Base-by-base conservation (phyloP, 352 stramenopile genomes). In the Globisporangium rhizosaccharum region DNA sequence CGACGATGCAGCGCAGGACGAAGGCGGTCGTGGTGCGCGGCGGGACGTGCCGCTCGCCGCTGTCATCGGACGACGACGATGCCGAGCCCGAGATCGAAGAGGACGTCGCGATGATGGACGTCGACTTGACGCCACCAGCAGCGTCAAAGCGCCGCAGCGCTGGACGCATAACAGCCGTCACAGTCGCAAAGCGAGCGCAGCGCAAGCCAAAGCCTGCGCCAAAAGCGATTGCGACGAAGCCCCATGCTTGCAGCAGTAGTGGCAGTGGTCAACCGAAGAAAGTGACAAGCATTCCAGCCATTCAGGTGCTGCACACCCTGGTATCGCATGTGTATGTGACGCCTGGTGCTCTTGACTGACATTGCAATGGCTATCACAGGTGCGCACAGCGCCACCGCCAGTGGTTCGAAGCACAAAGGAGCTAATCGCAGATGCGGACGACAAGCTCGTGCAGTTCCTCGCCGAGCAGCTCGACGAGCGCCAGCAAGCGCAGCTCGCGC, bases 361-460 rank as follows among this genome's bases (percentile, higher is more conserved):
- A n/a, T 9, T 42, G 17, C 26, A 15, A 26, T 42, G 49, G 15
- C n/a, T 9, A 20, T 44, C 9, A 46, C 18, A 63, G 58, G 15
- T 54, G 11, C 58, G 51, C 23, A 11, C 39, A 36, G 6, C 46
- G 36, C 17, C 30, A 33, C 57, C 44, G 55, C 41, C 39, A 0
- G 46, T 50, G 23, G 50, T 30, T 23, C 68, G 66, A 42, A 73
- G 75, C 55, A 68, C 68, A 52, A 81, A 76, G 18, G 66, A 85
- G 39, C 59, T 88, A 28, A 51, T 90, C 37, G 57, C 64, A 2
- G 62, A 67, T 10, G 79, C 75, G 5, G 68, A 82, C 25, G 61
- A 63, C 51, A 65, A 73, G 23, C 80, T 87, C 44, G 70, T 83
- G 28, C 66, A 76, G 57, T 90, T 88, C 58, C 62, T 93, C 30